Evolutionary conservation across 2,329 filamentous ascomycete genomes (phyloP).

Genomic region (Penicillium nordicum): DNA sequence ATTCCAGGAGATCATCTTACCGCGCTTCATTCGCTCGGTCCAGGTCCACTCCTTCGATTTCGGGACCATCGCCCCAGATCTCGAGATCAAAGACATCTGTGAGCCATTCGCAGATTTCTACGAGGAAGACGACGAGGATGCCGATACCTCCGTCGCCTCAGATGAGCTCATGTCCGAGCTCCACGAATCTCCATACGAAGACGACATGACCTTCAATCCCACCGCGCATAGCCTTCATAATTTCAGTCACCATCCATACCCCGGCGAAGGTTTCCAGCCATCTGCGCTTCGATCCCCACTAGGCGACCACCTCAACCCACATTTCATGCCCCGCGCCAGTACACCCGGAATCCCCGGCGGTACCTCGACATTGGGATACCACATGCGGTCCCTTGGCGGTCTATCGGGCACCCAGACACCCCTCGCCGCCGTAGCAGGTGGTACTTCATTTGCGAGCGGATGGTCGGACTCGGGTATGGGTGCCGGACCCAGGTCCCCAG

Average conservation of each 20-base stretch:
- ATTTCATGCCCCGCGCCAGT: conserved; percentile 44
- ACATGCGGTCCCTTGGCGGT: conserved; percentile 48
- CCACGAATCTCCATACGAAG: conserved; percentile 30
- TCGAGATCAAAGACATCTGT: conserved; percentile 95
- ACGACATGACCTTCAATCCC: conserved; percentile 29
- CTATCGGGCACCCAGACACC: conserved; percentile 50
- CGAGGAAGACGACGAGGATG: conserved; percentile 65
- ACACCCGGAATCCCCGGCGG: conserved; percentile 49
- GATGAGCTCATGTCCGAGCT: conserved; percentile 31
- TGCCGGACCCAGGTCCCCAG: conserved; percentile 15
- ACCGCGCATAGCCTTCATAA: conserved; percentile 18
- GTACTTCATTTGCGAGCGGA: conserved; percentile 38
- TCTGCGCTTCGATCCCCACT: conserved; percentile 37
- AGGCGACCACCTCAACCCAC: conserved; percentile 39
- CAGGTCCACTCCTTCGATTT: conserved; percentile 93
- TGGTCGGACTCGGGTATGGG: conserved; percentile 35
- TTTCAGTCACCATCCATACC: conserved; percentile 27
- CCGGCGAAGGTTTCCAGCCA: conserved; percentile 29
- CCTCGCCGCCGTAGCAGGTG: conserved; percentile 46
- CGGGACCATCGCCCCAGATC: conserved; percentile 73
- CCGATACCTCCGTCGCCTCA: conserved; percentile 37
- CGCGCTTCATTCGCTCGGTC: conserved; percentile 94
- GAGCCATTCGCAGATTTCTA: conserved; percentile 96
- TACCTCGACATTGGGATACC: conserved; percentile 49
- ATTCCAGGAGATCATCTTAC: conserved; percentile 87